phyloP scores from a whole-genome alignment of 2,329 filamentous ascomycete species.

The Aspergillus flavus region DNA sequence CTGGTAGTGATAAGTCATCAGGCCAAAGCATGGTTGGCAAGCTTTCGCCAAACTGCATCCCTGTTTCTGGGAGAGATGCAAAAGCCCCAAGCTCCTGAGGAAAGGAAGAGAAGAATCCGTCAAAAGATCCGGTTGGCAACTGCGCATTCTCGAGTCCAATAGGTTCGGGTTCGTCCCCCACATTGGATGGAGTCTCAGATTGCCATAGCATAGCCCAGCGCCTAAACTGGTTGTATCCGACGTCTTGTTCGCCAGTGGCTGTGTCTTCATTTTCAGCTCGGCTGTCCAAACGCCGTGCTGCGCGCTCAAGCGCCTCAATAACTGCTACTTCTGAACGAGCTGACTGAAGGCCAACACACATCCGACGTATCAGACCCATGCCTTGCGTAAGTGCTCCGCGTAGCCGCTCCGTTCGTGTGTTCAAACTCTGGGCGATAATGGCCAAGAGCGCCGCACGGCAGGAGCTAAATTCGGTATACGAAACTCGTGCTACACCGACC shows the following conservation, averaged over 20 bases:
- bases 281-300: conserved; percentile 41
- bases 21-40: neutral
- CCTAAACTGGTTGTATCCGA: conserved; percentile 47
- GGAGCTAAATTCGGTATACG: conserved; percentile 55
- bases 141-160: neutral
- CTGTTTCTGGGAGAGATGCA: conserved; percentile 12
- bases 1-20: neutral
- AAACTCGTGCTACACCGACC: conserved; percentile 52
- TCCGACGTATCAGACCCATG: conserved; percentile 49
- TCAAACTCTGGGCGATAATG: conserved; percentile 31
- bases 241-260: conserved; percentile 34
- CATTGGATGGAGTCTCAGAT: conserved; percentile 7
- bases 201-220: conserved; percentile 49
- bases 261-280: conserved; percentile 27
- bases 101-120: conserved; percentile 24
- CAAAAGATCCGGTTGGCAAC: conserved; percentile 13
- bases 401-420: conserved; percentile 28
- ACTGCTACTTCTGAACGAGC: conserved; percentile 50
- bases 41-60: neutral
- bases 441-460: conserved; percentile 55
- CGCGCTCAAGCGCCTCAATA: conserved; percentile 51
- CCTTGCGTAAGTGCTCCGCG: conserved; percentile 46
- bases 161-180: neutral
- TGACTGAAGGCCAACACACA: conserved; percentile 51
- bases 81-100: conserved; percentile 17